Evolutionary conservation across 441 rosid genomes (phyloP).

Genomic region (Dalechampia spathulata): DNA sequence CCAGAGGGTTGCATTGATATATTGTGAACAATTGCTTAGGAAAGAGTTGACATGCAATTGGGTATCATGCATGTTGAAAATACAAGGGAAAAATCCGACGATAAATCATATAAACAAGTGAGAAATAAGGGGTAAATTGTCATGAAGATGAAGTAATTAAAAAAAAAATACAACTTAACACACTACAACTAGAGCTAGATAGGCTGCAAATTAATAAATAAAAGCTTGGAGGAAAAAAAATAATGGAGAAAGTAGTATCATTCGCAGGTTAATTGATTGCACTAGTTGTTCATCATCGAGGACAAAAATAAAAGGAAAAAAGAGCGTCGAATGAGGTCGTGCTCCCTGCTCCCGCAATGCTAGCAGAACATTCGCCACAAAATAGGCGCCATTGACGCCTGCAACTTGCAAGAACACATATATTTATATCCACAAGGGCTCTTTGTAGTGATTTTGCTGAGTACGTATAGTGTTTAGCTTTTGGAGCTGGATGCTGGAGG

Average conservation of each 20-base stretch:
- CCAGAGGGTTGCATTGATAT: too few relatives aligned
- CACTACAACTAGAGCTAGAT: too few relatives aligned
- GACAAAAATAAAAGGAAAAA: too few relatives aligned
- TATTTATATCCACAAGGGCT: not conserved
- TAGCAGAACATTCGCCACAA: too few relatives aligned
- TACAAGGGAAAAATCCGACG: not conserved
- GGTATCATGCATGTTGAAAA: too few relatives aligned
- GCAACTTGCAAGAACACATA: not conserved
- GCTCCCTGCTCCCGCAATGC: too few relatives aligned
- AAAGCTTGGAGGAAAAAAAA: not conserved
- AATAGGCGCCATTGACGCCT: not conserved
- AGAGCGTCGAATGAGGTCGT: not conserved
- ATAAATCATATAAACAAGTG: not conserved
- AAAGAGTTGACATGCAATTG: too few relatives aligned
- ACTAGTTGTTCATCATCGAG: too few relatives aligned
- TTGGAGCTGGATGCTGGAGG: constrained; percentile 48
- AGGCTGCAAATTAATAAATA: constrained; percentile 5
- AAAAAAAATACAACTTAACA: not conserved
- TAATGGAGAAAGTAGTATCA: too few relatives aligned
- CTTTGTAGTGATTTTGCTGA: too few relatives aligned
- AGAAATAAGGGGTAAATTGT: not conserved
- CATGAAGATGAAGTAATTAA: not conserved
- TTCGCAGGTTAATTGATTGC: too few relatives aligned
- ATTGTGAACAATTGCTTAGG: too few relatives aligned
- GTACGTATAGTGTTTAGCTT: constrained; percentile 24